Percentiles rank a stretch among this genome's conserved stretches.
Evolutionary conservation across 1,284 basidiomycete species (phyloP).

Genomic region (Tremellales sp.): DNA sequence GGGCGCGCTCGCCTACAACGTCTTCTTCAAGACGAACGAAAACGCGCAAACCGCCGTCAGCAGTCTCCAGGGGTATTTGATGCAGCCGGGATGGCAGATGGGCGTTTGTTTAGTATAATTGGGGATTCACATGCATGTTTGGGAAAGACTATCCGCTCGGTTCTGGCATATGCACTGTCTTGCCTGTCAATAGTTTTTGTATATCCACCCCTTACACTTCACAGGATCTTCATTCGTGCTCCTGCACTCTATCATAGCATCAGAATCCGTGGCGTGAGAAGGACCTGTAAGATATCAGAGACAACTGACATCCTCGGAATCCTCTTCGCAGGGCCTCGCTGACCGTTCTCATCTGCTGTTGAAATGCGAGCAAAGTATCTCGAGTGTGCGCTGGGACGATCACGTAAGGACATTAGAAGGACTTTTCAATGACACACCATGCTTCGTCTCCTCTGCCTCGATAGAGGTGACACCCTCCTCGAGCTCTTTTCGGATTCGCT

Average conservation of each 20-base stretch:
- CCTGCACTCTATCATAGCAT: too few relatives aligned
- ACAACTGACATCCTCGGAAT: too few relatives aligned
- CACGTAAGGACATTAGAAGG: neutral
- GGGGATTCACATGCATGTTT: neutral
- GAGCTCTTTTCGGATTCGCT: conserved; percentile 14
- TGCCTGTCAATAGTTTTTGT: neutral
- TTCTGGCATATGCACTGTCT: neutral
- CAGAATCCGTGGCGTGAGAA: too few relatives aligned
- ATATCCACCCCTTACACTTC: neutral
- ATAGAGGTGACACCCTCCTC: conserved; percentile 20
- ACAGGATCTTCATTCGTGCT: neutral
- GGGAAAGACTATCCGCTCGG: conserved; percentile 4
- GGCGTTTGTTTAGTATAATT: conserved; percentile 25
- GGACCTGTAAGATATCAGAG: too few relatives aligned
- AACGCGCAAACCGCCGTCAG: conserved; percentile 27
- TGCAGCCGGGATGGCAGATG: conserved; percentile 47
- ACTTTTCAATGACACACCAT: conserved; percentile 22
- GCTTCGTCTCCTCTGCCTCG: conserved; percentile 24
- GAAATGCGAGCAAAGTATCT: neutral
- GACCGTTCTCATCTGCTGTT: neutral
- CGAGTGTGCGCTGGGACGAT: neutral
- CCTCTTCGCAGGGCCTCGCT: too few relatives aligned
- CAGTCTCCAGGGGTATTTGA: conserved; percentile 35
- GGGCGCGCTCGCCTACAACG: conserved; percentile 33
- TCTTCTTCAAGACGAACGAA: conserved; percentile 23